Base-by-base conservation (phyloP, 2,329 filamentous ascomycete genomes). In the Metarhizium sp. region DNA sequence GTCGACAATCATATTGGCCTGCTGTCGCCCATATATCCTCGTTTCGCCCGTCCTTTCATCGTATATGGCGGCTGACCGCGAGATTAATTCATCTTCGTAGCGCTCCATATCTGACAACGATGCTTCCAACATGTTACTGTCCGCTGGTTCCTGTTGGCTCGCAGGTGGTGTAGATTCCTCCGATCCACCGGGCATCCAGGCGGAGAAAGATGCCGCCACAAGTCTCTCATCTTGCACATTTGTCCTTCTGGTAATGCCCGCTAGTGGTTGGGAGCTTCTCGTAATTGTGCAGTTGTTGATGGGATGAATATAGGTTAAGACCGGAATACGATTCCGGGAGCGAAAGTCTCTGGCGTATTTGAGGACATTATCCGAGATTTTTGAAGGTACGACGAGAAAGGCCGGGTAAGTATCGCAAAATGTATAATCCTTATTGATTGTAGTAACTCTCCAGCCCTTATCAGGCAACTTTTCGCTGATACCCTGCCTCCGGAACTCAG, bases 261-360 rank as follows among this genome's bases (percentile, higher is more conserved):
- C 88, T 56, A 92, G 77, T 0, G 94, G 94, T 68, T 99, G 94
- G 3, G 92, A 95, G 66, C 91, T 95, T 67, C 94, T 82, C 2
- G 92, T 96, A 60, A 99, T 96, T 29, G 92, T 94, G 70, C 94
- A 97, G 68, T 95, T 96, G 69, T 97, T 99, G 64, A 96, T 79
- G 0, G 90, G 90, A 69, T 99, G 94, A n/a, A 96, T 82, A 70
- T 99, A 99, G 25, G 91, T 91, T 43, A 99, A 75, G 3, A 86
- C 88, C 2, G 94, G 94, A 69, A 99, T 92, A 58, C 94, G 86
- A 59, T 87, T 85, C 57, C 92, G 84, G 0, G 94, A 97, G 52
- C 94, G 87, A 71, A 95, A 97, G 59, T 85, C 82, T 57, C 86
- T 88, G 30, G 92, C 94, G 67, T 99, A 95, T 66, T 96, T 96